phyloP scores from a whole-genome alignment of 345 rosid species.

The Microthlaspi erraticum region DNA sequence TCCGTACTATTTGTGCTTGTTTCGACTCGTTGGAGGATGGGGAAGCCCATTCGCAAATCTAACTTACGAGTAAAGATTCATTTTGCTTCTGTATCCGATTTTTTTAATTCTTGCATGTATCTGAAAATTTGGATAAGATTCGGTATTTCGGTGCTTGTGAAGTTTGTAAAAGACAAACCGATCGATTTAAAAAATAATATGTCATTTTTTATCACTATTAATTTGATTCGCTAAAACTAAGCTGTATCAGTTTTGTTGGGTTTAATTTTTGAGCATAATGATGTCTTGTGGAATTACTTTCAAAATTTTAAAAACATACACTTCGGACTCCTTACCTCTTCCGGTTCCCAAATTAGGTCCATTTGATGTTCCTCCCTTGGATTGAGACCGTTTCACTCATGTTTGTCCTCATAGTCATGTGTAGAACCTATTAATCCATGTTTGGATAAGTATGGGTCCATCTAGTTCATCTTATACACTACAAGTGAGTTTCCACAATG shows the following conservation, averaged over 20 bases:
- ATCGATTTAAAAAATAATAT: background rate
- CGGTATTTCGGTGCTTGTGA: constrained; percentile 37
- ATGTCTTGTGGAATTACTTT: background rate
- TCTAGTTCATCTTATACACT: no score
- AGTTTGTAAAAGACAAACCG: constrained; percentile 33
- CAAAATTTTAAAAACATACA: background rate
- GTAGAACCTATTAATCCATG: no score
- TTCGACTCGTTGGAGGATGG: constrained; percentile 37
- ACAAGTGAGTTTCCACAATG: no score
- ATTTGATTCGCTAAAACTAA: background rate
- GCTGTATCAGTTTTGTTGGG: background rate
- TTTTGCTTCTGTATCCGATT: constrained; percentile 15
- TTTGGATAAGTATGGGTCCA: no score
- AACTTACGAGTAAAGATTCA: constrained; percentile 39
- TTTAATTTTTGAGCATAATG: no score
- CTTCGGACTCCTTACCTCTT: no score
- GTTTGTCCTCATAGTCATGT: no score
- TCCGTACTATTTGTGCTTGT: constrained; percentile 27
- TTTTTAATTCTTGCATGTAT: constrained; percentile 15
- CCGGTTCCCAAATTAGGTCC: no score
- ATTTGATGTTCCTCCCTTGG: no score
- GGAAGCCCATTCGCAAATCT: constrained; percentile 45
- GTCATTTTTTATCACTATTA: background rate
- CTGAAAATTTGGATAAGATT: constrained; percentile 37
- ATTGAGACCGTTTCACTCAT: no score